Evolutionary conservation across 2,329 filamentous ascomycete genomes (phyloP).

Genomic region (Neonectria neomacrospora): DNA sequence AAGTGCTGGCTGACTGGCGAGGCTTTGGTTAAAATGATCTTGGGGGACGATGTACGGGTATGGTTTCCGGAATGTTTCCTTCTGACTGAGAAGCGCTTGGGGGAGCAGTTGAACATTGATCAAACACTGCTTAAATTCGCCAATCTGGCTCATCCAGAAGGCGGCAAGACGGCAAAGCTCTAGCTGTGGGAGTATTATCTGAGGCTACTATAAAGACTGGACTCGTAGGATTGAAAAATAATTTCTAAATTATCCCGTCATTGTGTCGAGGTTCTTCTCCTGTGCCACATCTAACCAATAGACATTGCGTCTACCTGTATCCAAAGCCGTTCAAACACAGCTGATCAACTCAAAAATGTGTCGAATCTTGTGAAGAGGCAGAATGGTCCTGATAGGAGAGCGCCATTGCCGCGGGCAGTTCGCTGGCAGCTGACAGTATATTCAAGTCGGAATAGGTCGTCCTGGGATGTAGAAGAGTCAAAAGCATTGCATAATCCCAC

Average conservation of each 20-base stretch:
- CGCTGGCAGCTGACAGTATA: neutral
- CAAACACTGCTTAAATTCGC: conserved; percentile 23
- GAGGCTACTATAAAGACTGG: no score
- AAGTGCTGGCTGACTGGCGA: conserved; percentile 61
- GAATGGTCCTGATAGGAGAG: neutral
- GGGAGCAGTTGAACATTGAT: conserved; percentile 5
- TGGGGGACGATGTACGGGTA: conserved; percentile 36
- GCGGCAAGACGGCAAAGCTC: conserved; percentile 2
- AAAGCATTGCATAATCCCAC: conserved; percentile 20
- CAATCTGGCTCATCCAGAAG: conserved; percentile 7
- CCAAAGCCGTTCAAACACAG: conserved; percentile 30
- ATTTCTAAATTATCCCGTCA: conserved; percentile 26
- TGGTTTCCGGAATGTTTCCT: conserved; percentile 36
- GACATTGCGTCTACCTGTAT: conserved; percentile 29
- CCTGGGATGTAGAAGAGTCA: neutral
- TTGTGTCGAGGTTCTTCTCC: conserved; percentile 34
- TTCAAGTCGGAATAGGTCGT: conserved; percentile 12
- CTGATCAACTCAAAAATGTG: conserved; percentile 34
- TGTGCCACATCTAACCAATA: conserved; percentile 35
- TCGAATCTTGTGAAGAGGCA: conserved; percentile 29
- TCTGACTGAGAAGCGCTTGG: conserved; percentile 22
- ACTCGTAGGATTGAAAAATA: neutral
- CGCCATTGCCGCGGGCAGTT: neutral
- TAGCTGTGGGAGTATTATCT: neutral
- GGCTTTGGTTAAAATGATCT: conserved; percentile 47